Conservation (phyloP, 2,329 filamentous ascomycete species). For the Aspergillus ruber region DNA sequence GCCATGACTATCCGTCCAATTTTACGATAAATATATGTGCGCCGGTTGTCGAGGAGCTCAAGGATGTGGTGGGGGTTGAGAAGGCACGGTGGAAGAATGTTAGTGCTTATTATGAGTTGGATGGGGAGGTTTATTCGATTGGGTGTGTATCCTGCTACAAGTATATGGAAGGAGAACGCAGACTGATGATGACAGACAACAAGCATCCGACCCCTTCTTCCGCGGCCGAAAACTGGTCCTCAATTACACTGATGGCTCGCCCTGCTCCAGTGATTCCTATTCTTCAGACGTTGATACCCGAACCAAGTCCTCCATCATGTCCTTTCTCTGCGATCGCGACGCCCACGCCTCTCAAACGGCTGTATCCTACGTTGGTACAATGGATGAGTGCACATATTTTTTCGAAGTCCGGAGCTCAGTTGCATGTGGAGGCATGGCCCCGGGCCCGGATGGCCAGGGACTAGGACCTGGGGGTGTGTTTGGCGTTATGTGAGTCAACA, state of each 20-base stretch:
- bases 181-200: conserved; percentile 26
- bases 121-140: conserved; percentile 40
- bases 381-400: conserved; percentile 89
- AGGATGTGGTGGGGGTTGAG: conserved; percentile 42
- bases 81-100: conserved; percentile 39
- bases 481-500: conserved; percentile 67
- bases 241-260: conserved; percentile 71
- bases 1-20: conserved; percentile 46
- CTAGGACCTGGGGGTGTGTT: conserved; percentile 72
- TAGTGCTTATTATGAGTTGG: conserved; percentile 43
- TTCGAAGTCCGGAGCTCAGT: conserved; percentile 85
- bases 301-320: conserved; percentile 75
- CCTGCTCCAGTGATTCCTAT: conserved; percentile 45
- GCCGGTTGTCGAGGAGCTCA: conserved; percentile 42
- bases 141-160: conserved; percentile 29
- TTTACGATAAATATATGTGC: conserved; percentile 48
- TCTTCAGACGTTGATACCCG: conserved; percentile 20
- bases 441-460: conserved; percentile 48
- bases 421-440: conserved; percentile 68
- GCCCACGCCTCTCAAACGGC: conserved; percentile 60
- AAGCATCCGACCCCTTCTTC: conserved; percentile 41
- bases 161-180: background rate
- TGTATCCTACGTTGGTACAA: conserved; percentile 79
- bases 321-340: conserved; percentile 86
- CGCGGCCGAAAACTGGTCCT: conserved; percentile 59